A percentile compares a stretch with the other conserved stretches of the same genome.
Conservation (phyloP, 2,329 filamentous ascomycete genomes). For the Trichoderma atroviride region DNA sequence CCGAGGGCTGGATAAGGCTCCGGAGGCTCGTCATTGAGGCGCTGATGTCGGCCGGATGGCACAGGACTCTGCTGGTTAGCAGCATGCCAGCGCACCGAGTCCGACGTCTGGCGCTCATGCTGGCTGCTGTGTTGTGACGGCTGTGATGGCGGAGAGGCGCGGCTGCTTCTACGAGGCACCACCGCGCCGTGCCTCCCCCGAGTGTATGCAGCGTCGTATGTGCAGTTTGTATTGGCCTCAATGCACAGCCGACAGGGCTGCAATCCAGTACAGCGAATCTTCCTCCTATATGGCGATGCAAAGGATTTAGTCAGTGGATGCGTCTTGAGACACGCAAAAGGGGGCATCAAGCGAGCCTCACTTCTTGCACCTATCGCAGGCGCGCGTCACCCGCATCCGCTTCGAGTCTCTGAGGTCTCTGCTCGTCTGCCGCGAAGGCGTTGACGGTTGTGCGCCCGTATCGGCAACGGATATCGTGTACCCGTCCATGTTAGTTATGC, state of each 20-base stretch:
- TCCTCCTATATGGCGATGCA: conserved; percentile 1
- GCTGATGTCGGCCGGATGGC: background rate
- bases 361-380: conserved; percentile 23
- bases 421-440: conserved; percentile 16
- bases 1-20: conserved; percentile 20
- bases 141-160: conserved; percentile 10
- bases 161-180: conserved; percentile 10
- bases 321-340: background rate
- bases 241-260: conserved; percentile 22
- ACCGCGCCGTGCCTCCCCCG: conserved; percentile 14
- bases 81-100: conserved; percentile 12
- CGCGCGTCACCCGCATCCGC: conserved; percentile 24
- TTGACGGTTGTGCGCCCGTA: conserved; percentile 11
- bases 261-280: conserved; percentile 20
- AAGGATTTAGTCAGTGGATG: background rate
- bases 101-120: conserved; percentile 19
- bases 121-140: background rate
- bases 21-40: conserved; percentile 12
- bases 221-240: conserved; percentile 23
- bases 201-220: conserved; percentile 20
- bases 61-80: conserved; percentile 14
- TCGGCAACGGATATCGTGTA: conserved; percentile 24
- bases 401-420: conserved; percentile 21
- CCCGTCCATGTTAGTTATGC: conserved; percentile 8
- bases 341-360: conserved; percentile 1